These are phyloP conservation scores for Pichia eremophila DNA, from an alignment of 805 yeast species.

Conservation along the genomic window DNA sequence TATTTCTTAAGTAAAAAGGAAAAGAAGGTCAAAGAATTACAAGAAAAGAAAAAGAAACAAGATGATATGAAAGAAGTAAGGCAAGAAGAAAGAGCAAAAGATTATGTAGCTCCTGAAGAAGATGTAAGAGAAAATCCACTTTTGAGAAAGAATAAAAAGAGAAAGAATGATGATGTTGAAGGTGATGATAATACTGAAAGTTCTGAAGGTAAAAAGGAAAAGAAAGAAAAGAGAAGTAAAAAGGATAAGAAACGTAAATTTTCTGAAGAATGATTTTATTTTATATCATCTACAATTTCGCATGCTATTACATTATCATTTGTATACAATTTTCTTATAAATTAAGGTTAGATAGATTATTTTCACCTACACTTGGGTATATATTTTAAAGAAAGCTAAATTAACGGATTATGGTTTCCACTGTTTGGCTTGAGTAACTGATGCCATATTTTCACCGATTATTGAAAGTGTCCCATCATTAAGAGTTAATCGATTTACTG, in stretches of 20 bases:
- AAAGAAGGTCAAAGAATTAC: conserved; percentile 59
- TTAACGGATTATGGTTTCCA: conserved; percentile 1
- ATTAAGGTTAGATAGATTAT: not conserved
- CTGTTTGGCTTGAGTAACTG: not conserved
- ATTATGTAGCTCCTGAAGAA: conserved; percentile 83
- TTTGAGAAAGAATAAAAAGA: conserved; percentile 23
- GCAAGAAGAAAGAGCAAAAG: conserved; percentile 64
- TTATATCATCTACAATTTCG: too few relatives aligned
- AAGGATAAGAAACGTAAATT: conserved; percentile 12
- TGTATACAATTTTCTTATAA: not conserved
- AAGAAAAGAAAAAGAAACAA: conserved; percentile 73
- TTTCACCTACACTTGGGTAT: not conserved
- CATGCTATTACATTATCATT: too few relatives aligned
- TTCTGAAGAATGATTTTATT: not conserved
- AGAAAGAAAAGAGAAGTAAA: conserved; percentile 16
- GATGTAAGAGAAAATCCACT: conserved; percentile 28
- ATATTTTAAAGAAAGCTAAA: not conserved
- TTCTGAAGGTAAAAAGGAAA: conserved; percentile 23
- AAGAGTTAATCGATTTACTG: not conserved
- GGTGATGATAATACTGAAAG: conserved; percentile 19
- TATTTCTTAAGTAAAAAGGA: conserved; percentile 86
- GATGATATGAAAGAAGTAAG: conserved; percentile 56
- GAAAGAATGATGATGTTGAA: conserved; percentile 20
- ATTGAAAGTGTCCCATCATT: conserved; percentile 3
- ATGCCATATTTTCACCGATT: conserved; percentile 2